Evolutionary conservation across 2,329 filamentous ascomycete species (phyloP).

Genomic region (Fusarium duplospermum): DNA sequence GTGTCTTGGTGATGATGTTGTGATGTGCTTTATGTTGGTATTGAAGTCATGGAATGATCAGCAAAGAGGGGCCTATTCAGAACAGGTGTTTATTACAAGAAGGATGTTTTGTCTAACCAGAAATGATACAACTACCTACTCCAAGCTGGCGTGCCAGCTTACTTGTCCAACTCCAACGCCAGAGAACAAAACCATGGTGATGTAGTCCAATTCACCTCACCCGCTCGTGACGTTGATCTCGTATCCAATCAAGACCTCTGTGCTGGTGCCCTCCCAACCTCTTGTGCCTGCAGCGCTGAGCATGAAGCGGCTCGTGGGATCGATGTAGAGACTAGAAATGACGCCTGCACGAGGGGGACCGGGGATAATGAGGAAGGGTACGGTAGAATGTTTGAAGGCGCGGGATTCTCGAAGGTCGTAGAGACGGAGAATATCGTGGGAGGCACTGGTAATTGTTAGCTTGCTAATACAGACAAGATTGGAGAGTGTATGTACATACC

Average conservation of each 20-base stretch:
- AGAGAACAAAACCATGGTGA: background rate
- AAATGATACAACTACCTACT: background rate
- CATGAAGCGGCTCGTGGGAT: constrained; percentile 90
- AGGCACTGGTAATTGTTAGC: constrained; percentile 70
- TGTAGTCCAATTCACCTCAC: constrained; percentile 1
- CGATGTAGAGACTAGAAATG: constrained; percentile 86
- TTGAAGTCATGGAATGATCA: background rate
- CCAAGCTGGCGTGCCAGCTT: background rate
- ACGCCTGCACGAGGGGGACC: constrained; percentile 86
- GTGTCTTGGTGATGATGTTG: background rate
- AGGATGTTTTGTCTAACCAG: constrained; percentile 6
- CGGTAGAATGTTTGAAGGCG: constrained; percentile 77
- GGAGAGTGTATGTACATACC: constrained; percentile 54
- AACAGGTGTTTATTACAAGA: background rate
- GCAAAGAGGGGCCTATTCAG: background rate
- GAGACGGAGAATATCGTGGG: constrained; percentile 90
- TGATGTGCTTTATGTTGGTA: background rate
- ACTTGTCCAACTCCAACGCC: constrained; percentile 2
- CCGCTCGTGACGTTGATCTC: constrained; percentile 71
- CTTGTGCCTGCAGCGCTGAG: constrained; percentile 90
- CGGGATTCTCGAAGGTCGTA: constrained; percentile 84
- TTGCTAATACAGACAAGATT: background rate
- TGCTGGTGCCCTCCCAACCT: constrained; percentile 92
- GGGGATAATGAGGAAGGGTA: constrained; percentile 96
- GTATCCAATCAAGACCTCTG: constrained; percentile 93